Base-by-base conservation (phyloP, 441 rosid genomes). In the Adansonia rubrostipa region DNA sequence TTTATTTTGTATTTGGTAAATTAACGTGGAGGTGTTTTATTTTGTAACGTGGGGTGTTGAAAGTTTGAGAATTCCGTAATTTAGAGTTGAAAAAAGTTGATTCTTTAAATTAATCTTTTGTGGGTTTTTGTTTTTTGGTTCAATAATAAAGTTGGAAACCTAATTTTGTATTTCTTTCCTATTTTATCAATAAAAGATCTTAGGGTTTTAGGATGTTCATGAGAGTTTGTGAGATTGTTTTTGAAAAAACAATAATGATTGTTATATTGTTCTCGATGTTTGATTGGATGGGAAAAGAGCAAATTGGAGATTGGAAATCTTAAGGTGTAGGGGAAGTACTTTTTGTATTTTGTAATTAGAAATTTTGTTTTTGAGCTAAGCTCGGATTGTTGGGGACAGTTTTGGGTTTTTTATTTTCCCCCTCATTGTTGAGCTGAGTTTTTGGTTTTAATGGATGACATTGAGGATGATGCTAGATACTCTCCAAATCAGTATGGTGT, bases 401-500 rank as follows among this genome's bases (percentile, higher is more conserved):
- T 81, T 51, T 20, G 77, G 65, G 47, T 68, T 72, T 61, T 19
- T 36, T 36, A 0, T 36, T 5, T 28, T 5, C 6, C 6, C 42
- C 6, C 42, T 51, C 73, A 4, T 79, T 74, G 56, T 70, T 71
- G 71, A 76, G 75, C 63, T 74, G 79, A 78, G 58, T 66, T 77
- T 78, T 71, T 68, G 64, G 40, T 78, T 71, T 51, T 51, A 82
- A 96, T 96, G 99, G 99, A 86, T 82, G 94, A 91, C 40, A 86
- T 83, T 22, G 97, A 90, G 84, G 97, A 90, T 72, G 92, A 92
- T 84, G 90, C 88, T 1, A 86, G 94, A 81, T 92, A 88, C 82
- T 88, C 92, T 0, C 86, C 85, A 64, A 88, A 90, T 70, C 78
- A 82, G 0, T 89, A 87, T 82, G 86, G 74, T 48, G 81, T 65